These are phyloP conservation scores for Penicillium roqueforti DNA, from an alignment of 495 filamentous ascomycete species.

Conservation along the genomic window DNA sequence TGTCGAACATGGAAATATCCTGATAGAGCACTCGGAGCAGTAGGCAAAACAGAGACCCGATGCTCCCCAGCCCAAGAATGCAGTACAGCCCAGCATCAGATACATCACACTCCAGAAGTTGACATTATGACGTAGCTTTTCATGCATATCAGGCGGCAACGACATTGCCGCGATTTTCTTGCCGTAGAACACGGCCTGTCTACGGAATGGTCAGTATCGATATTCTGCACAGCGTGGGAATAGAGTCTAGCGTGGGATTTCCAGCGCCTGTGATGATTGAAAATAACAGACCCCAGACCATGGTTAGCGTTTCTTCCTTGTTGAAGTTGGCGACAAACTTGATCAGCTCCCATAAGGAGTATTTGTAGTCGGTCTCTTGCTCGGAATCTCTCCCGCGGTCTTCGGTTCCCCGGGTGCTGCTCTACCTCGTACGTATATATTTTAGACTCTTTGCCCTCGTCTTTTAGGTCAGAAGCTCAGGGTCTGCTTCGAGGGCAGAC, in stretches of 20 bases:
- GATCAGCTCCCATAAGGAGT: slow-evolving; percentile 75
- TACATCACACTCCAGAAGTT: slow-evolving; percentile 93
- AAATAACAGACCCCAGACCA: slow-evolving; percentile 70
- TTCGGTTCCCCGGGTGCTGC: slow-evolving; percentile 32
- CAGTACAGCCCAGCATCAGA: slow-evolving; percentile 76
- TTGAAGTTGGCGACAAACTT: slow-evolving; percentile 81
- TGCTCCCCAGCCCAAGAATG: slow-evolving; percentile 59
- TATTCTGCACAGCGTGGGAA: neutral
- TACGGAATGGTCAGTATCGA: neutral
- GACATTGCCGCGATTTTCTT: slow-evolving; percentile 70
- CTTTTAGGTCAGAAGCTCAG: neutral
- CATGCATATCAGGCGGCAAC: slow-evolving; percentile 39
- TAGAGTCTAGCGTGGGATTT: slow-evolving; percentile 52
- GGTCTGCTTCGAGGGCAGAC: neutral
- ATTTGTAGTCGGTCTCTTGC: slow-evolving; percentile 43
- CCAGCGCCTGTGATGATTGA: slow-evolving; percentile 73
- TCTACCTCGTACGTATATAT: neutral
- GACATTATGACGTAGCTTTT: slow-evolving; percentile 54
- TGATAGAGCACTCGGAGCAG: slow-evolving; percentile 86
- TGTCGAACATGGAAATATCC: slow-evolving; percentile 82
- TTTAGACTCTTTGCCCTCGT: neutral
- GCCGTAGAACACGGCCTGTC: slow-evolving; percentile 78
- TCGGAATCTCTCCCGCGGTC: slow-evolving; percentile 7
- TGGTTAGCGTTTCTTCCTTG: slow-evolving; percentile 60
- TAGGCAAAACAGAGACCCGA: slow-evolving; percentile 73